Evolutionary conservation across 2,329 filamentous ascomycete species (phyloP), one percentile per base, ranked within the genome.

Genomic region (Epicoccum sorghinum): DNA sequence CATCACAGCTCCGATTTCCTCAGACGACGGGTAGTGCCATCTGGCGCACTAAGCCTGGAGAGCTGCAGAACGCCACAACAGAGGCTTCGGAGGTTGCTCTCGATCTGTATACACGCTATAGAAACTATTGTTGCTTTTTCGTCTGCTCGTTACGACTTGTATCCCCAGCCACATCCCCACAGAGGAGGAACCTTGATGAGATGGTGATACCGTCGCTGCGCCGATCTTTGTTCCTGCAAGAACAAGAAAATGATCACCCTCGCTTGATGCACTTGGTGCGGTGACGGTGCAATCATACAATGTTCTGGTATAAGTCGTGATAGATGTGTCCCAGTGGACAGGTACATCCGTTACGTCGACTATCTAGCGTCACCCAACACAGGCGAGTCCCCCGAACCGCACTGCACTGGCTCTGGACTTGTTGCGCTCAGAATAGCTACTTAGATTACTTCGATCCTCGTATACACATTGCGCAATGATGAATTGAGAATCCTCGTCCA

Each of bases 281-380:
- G 60, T 58, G 54, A 62, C 64, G 49, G 53, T 48, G 44, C 24
- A 47, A 47, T 46, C 39, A 51, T 51, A 51, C 47, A 38, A 56
- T 51, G 43, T 47, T 42, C 44, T 37, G 47, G 29, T 57, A 58
- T 52, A 54, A 49, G 58, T 58, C 49, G 53, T 57, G 43, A 60
- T 61, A 60, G 41, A 43, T 51, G 32, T 22, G 46, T 60, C 58
- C 63, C 63, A 57, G 51, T 44, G 46, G 46, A 47, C 43, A 58
- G 63, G 61, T 58, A 60, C 52, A 49, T 61, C 53, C 47, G 41
- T 50, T 45, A 58, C 45, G 39, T 46, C 55, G 51, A 50, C 37
- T 40, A 18, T 35, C 32, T 50, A 46, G 52, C 42, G 41, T 50
- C 37, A 41, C 25, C 52, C 32, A 41, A 46, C 25, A 23, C 24